Conservation (phyloP, 140 eudicot genomes). For the Eryngium alpinum region DNA sequence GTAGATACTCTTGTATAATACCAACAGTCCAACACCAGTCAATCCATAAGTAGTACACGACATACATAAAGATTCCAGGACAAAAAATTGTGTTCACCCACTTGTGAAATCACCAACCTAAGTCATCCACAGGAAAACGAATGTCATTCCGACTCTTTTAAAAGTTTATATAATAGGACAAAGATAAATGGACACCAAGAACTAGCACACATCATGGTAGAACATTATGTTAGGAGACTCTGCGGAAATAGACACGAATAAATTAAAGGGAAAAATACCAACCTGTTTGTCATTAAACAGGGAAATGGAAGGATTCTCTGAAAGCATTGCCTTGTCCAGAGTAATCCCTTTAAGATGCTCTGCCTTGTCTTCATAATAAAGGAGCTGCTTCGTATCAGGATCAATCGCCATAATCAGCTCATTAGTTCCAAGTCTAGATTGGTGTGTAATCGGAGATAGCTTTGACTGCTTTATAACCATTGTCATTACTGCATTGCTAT, state of each 20-base stretch:
- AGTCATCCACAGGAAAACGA: not conserved
- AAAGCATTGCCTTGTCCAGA: constrained; percentile 65
- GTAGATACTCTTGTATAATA: not conserved
- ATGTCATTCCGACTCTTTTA: not conserved
- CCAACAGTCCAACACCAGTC: not conserved
- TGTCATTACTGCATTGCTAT: constrained; percentile 86
- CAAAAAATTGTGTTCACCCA: not conserved
- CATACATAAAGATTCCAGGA: not conserved
- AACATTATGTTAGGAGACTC: not conserved
- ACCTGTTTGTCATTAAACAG: constrained; percentile 83
- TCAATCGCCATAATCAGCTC: constrained; percentile 85
- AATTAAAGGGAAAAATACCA: not conserved
- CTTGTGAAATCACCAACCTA: not conserved
- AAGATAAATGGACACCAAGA: not conserved
- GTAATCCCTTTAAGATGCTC: constrained; percentile 48
- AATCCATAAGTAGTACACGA: not conserved
- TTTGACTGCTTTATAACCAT: constrained; percentile 80
- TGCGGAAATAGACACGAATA: not conserved
- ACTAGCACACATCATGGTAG: not conserved
- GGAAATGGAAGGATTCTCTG: constrained; percentile 51
- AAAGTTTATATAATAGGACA: not conserved
- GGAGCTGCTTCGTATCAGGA: constrained; percentile 72
- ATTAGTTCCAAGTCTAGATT: constrained; percentile 89
- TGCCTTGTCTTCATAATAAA: constrained; percentile 70
- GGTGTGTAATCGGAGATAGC: constrained; percentile 69